phyloP scores from a whole-genome alignment of 495 filamentous ascomycete species.

The Hyaloscypha bicolor region DNA sequence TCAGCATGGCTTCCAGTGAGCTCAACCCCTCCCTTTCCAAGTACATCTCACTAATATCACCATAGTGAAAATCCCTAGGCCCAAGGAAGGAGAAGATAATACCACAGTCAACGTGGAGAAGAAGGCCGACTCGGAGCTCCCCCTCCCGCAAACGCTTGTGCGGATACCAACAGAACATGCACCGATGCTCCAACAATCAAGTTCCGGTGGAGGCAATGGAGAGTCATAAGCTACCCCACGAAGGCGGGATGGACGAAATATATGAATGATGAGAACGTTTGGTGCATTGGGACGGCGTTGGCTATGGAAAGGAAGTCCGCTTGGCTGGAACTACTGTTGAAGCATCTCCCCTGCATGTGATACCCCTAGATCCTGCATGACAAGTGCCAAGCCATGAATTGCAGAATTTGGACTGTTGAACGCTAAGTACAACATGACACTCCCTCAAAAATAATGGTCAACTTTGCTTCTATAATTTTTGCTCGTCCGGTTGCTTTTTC shows the following conservation, averaged over 20 bases:
- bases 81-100: constrained; percentile 50
- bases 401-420: neutral
- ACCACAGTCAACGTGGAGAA: constrained; percentile 40
- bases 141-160: constrained; percentile 78
- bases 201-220: constrained; percentile 16
- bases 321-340: constrained; percentile 8
- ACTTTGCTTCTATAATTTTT: neutral
- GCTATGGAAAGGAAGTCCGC: neutral
- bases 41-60: constrained; percentile 4
- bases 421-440: neutral
- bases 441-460: neutral
- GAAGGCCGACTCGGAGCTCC: constrained; percentile 44
- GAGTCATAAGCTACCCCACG: constrained; percentile 6
- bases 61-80: constrained; percentile 60
- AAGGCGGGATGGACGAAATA: constrained; percentile 7
- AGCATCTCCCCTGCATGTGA: constrained; percentile 3
- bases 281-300: constrained; percentile 19
- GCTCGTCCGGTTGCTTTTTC: neutral
- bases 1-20: constrained; percentile 94
- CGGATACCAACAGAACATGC: constrained; percentile 75
- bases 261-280: constrained; percentile 22
- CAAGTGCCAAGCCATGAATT: neutral
- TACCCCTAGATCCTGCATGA: constrained; percentile 2
- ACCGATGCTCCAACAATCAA: constrained; percentile 51
- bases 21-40: constrained; percentile 20